Evolutionary conservation across 352 stramenopile genomes (phyloP).

Genomic region (Pythium myriotylum): DNA sequence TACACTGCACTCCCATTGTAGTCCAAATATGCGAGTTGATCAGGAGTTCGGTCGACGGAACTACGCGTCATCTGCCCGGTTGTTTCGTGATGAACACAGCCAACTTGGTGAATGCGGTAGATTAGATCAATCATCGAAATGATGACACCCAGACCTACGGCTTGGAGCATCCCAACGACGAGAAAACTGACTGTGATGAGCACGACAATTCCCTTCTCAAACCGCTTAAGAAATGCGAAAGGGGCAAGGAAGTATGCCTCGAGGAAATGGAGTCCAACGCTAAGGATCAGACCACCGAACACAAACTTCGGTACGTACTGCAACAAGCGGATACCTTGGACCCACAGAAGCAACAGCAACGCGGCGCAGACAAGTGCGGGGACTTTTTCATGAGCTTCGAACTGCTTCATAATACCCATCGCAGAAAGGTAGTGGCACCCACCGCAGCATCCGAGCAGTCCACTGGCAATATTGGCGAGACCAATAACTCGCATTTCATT

Average conservation of each 20-base stretch:
- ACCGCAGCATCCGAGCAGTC: conserved; percentile 66
- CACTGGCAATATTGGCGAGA: conserved; percentile 68
- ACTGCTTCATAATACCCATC: conserved; percentile 87
- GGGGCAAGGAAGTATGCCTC: conserved; percentile 77
- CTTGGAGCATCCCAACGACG: conserved; percentile 71
- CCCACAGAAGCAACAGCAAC: conserved; percentile 62
- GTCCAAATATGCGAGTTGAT: conserved; percentile 61
- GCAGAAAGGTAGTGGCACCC: conserved; percentile 82
- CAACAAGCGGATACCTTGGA: conserved; percentile 60
- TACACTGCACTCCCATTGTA: conserved; percentile 62
- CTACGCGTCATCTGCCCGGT: conserved; percentile 65
- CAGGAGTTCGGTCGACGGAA: conserved; percentile 65
- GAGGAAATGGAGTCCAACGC: conserved; percentile 76
- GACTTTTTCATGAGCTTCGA: conserved; percentile 75
- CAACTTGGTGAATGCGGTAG: conserved; percentile 76
- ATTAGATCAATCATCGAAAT: conserved; percentile 85
- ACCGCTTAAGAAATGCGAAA: conserved; percentile 69
- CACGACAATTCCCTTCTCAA: conserved; percentile 66
- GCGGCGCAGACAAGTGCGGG: conserved; percentile 70
- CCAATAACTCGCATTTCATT: conserved; percentile 84
- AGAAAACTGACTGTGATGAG: conserved; percentile 75
- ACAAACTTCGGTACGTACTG: conserved; percentile 85
- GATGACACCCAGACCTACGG: conserved; percentile 69
- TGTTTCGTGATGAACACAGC: conserved; percentile 78
- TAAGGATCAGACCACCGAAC: conserved; percentile 75